These are phyloP conservation scores for Boletus fagicola DNA, from an alignment of 768 basidiomycete genomes.

Conservation along the genomic window DNA sequence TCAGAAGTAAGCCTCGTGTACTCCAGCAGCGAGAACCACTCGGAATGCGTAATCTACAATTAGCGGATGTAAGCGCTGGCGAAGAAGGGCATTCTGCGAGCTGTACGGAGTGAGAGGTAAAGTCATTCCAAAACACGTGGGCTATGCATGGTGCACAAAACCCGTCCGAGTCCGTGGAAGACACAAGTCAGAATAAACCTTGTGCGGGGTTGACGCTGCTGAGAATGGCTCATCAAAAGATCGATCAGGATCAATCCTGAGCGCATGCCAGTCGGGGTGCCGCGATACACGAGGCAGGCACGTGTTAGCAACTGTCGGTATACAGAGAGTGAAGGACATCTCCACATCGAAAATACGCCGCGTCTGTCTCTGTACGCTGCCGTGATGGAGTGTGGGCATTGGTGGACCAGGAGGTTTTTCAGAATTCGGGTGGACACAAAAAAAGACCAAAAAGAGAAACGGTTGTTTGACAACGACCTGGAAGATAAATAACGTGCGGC, in stretches of 20 bases:
- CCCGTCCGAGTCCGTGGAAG: constrained; percentile 18
- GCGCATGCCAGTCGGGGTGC: constrained; percentile 16
- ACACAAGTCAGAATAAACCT: constrained; percentile 1
- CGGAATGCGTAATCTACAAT: constrained; percentile 18
- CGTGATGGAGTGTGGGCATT: background rate
- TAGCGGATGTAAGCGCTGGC: constrained; percentile 7
- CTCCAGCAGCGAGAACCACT: constrained; percentile 24
- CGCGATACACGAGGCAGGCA: constrained; percentile 20
- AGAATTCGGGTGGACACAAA: background rate
- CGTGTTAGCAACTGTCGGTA: constrained; percentile 9
- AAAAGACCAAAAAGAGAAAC: constrained; percentile 1
- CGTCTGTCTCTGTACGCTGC: no score
- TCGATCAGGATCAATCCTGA: constrained; percentile 18
- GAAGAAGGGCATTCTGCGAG: constrained; percentile 13
- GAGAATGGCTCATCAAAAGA: constrained; percentile 12
- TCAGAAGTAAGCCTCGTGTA: constrained; percentile 27
- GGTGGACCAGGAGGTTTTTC: background rate
- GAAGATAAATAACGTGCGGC: constrained; percentile 7
- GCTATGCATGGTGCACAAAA: constrained; percentile 16
- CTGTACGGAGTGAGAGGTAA: constrained; percentile 4
- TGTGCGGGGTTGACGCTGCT: constrained; percentile 8
- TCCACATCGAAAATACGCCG: background rate
- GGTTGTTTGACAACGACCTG: constrained; percentile 20
- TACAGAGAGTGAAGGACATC: background rate
- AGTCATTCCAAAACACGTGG: constrained; percentile 29